phyloP scores from a whole-genome alignment of 306 rosid species.

The Castanea crenata region DNA sequence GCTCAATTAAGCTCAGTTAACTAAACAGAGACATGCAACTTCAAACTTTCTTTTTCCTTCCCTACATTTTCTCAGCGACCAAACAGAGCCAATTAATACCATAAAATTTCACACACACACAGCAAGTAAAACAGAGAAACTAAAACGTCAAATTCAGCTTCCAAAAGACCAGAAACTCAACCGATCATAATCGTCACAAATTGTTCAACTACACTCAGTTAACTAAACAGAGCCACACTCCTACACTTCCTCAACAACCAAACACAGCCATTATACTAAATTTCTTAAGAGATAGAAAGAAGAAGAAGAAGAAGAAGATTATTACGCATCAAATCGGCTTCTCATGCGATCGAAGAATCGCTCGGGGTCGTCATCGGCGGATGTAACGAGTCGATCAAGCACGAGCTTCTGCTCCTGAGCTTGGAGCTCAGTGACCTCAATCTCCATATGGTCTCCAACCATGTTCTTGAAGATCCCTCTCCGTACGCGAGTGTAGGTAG shows the following conservation, averaged over 20 bases:
- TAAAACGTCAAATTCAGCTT: background rate
- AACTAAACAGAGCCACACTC: background rate
- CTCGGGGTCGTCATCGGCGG: conserved; percentile 68
- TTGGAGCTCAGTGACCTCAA: conserved; percentile 63
- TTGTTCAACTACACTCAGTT: background rate
- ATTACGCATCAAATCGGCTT: conserved; percentile 75
- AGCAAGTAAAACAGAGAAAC: too few relatives aligned
- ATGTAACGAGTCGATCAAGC: conserved; percentile 52
- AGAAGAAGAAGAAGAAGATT: too few relatives aligned
- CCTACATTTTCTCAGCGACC: conserved; percentile 14
- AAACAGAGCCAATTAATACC: background rate
- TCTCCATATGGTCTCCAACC: conserved; percentile 58
- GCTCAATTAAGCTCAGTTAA: background rate
- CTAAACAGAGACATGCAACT: background rate
- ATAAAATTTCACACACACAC: too few relatives aligned
- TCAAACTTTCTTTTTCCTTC: background rate
- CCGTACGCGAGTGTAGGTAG: conserved; percentile 75
- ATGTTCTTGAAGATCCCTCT: conserved; percentile 75
- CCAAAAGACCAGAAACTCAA: background rate
- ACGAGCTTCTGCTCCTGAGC: conserved; percentile 65
- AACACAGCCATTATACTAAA: background rate
- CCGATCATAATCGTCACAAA: background rate
- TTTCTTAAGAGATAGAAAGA: background rate
- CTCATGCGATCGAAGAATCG: conserved; percentile 67
- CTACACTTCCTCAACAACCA: conserved; percentile 16